Base-by-base conservation (phyloP, 768 basidiomycete species). In the Boletellus ananas region DNA sequence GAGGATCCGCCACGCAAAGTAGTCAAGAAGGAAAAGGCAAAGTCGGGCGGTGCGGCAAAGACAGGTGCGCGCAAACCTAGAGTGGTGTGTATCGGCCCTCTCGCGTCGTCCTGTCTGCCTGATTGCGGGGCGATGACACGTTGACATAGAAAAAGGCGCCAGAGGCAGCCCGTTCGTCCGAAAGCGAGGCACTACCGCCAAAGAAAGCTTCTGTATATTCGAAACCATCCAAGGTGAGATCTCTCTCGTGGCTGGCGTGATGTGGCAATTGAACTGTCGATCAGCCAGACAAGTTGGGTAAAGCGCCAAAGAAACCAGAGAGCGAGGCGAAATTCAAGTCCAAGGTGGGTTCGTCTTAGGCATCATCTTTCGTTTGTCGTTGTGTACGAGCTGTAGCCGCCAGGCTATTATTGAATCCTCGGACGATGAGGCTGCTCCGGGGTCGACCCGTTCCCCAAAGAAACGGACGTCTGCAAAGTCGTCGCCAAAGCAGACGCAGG, bases 391-490 rank as follows among this genome's bases (percentile, higher is more conserved):
- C 40, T 27, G 21, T 23, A 2, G 9, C 18, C 5, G 34, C 31
- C 25, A 67, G 66, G 58, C 65, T 37, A 43, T 52, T 12, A 55
- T 69, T 9, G 65, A 67, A 33, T 58, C 65, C 20, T 69, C 66
- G 1, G 66, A 56, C 13, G 66, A 65, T 27, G 65, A 66, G 39
- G 58, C 17, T 16, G 43, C 37, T 33, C 9, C 51, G n/a, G 47
- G 55, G n/a, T 47, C 53, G 20, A 4, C 18, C 39, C 41, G 23
- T 25, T 54, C 58, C 36, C 45, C 54, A 35, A 50, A 55, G 47
- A 53, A 57, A 25, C 13, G 39, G 11, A 20, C 18, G 33, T 34
- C 50, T 12, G 14, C 31, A 34, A 54, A 50, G 17, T 25, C 42
- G n/a, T 45, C 49, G 3, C 31, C 48, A 5, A 59, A 61, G 27